These are phyloP conservation scores for Diutina pseudorugosa DNA, from an alignment of 1,139 yeast species.

Conservation along the genomic window DNA sequence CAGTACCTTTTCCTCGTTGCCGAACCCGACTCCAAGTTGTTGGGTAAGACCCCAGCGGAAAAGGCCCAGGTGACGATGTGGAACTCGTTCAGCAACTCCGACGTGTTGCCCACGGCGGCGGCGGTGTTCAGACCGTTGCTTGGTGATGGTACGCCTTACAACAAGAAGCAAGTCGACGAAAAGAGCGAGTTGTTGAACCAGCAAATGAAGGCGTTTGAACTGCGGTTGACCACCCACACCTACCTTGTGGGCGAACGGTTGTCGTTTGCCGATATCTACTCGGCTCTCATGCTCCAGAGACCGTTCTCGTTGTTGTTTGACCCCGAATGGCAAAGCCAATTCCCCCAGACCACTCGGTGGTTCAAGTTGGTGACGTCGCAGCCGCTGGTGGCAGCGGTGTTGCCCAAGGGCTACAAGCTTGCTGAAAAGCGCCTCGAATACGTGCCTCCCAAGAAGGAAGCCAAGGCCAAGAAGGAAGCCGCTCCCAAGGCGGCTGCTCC, in stretches of 20 bases:
- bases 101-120: slow-evolving; percentile 37
- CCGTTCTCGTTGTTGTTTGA: slow-evolving; percentile 64
- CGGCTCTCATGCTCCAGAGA: slow-evolving; percentile 48
- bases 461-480: slow-evolving; percentile 18
- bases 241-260: slow-evolving; percentile 87
- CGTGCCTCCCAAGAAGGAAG: slow-evolving; percentile 75
- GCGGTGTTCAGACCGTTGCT: slow-evolving; percentile 21
- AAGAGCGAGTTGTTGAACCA: slow-evolving; percentile 26
- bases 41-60: slow-evolving; percentile 56
- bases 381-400: slow-evolving; percentile 33
- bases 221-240: slow-evolving; percentile 62
- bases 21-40: slow-evolving; percentile 24
- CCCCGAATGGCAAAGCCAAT: slow-evolving; percentile 58
- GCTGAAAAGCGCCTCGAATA: slow-evolving; percentile 55
- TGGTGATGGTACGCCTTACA: slow-evolving; percentile 40
- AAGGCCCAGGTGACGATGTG: slow-evolving; percentile 67
- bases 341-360: slow-evolving; percentile 82
- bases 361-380: slow-evolving; percentile 56
- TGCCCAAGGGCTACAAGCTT: slow-evolving; percentile 37
- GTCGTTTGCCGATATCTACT: slow-evolving; percentile 71
- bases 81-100: slow-evolving; percentile 74
- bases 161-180: slow-evolving; percentile 68
- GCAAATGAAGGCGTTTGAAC: slow-evolving; percentile 39
- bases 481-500: slow-evolving; percentile 14
- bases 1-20: slow-evolving; percentile 27